Base-by-base conservation (phyloP, 2,329 filamentous ascomycete species). In the Epichloe brachyelytri region DNA sequence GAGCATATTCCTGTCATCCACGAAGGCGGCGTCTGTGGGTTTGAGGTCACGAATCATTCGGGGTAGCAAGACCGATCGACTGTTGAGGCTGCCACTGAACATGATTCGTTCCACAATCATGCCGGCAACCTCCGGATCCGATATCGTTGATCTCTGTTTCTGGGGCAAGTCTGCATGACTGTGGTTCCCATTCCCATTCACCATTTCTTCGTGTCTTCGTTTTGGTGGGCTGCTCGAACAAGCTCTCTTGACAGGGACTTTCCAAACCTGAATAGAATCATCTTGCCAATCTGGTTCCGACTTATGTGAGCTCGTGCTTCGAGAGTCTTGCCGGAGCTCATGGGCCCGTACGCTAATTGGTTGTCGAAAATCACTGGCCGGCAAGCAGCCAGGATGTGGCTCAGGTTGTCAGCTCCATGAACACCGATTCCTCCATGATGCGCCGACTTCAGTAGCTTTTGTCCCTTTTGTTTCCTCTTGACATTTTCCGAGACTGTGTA, bases 331-430 rank as follows among this genome's bases (percentile, higher is more conserved):
- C 40, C 71, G 68, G 46, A 86, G 77, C 65, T 98, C 93, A 55
- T 80, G 74, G 1, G 84, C 75, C 34, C 70, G 71, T n/a, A 96
- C 68, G 0, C 85, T 84, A 63, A 95, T 76, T 0, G 87, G 84
- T 59, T 87, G 89, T 38, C 93, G 79, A 60, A 96, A 47, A 97
- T 80, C 66, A 95, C 95, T 34, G 83, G 74, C 44, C 93, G 79
- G 15, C 85, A 83, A 0, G 89, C 87, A n/a, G 88, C 90, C 51
- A 98, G 67, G 5, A 80, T 76, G 62, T 96, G 85, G 44, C 82
- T 78, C 50, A 97, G 67, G 63, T 97, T 97, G 48, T 81, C 80
- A 4, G 84, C 82, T 3, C 87, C 90, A 63, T 94, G 86, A 12
- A 97, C 72, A n/a, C 76, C 78, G 53, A 89, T 62, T 17, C 66